phyloP scores from a whole-genome alignment of 2,329 filamentous ascomycete genomes.

The Metarhizium brunneum region DNA sequence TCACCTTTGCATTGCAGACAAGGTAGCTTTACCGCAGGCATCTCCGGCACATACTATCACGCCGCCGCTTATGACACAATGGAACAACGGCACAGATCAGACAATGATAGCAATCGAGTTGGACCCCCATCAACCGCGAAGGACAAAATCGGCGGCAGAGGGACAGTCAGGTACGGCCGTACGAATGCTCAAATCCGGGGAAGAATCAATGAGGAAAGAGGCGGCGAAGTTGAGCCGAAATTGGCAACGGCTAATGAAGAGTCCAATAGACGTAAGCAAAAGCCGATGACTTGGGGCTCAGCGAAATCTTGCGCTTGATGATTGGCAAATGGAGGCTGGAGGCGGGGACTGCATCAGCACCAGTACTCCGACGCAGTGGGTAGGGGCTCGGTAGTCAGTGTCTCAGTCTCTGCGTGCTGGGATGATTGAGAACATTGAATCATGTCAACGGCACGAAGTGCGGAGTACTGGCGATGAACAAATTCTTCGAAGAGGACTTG shows the following conservation, averaged over 20 bases:
- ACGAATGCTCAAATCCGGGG: neutral
- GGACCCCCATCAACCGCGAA: neutral
- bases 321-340: neutral
- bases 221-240: neutral
- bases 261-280: neutral
- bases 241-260: neutral
- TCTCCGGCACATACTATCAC: constrained; percentile 7
- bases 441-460: too few species aligned
- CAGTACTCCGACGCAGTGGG: too few species aligned
- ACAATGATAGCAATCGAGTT: neutral
- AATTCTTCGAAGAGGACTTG: too few species aligned
- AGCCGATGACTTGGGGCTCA: neutral
- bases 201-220: neutral
- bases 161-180: neutral
- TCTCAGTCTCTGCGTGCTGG: too few species aligned
- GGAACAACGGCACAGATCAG: too few species aligned
- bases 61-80: neutral
- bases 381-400: too few species aligned
- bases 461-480: too few species aligned
- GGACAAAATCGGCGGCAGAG: too few species aligned
- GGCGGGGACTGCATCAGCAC: too few species aligned
- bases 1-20: constrained; percentile 27
- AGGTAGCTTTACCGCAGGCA: constrained; percentile 24
- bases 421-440: too few species aligned
- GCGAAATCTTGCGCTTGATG: neutral